Percentiles rank a stretch among this genome's conserved stretches.
These are phyloP conservation scores for Mycena latifolia DNA, from an alignment of 768 basidiomycete species.

Conservation along the genomic window DNA sequence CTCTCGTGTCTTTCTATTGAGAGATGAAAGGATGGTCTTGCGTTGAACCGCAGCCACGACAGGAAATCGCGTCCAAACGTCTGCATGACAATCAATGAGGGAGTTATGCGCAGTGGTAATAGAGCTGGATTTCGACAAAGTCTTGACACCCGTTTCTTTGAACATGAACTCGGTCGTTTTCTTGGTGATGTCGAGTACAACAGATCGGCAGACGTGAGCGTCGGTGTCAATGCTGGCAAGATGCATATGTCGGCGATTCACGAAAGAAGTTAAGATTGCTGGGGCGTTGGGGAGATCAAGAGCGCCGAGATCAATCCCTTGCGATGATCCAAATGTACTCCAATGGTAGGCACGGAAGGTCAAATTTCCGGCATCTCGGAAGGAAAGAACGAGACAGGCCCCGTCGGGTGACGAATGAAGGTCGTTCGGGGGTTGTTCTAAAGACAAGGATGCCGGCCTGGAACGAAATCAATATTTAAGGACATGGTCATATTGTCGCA, in stretches of 20 bases:
- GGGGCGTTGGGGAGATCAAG: slow-evolving; percentile 48
- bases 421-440: slow-evolving; percentile 48
- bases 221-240: slow-evolving; percentile 53
- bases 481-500: background rate
- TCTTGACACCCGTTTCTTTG: slow-evolving; percentile 52
- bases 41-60: slow-evolving; percentile 65
- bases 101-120: slow-evolving; percentile 56
- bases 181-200: slow-evolving; percentile 64
- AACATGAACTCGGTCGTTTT: slow-evolving; percentile 70
- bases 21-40: slow-evolving; percentile 53
- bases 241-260: slow-evolving; percentile 55
- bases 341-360: slow-evolving; percentile 62
- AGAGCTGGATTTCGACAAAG: slow-evolving; percentile 30
- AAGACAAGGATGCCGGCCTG: slow-evolving; percentile 60
- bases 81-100: slow-evolving; percentile 65
- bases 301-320: slow-evolving; percentile 55
- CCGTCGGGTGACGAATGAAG: slow-evolving; percentile 66
- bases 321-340: slow-evolving; percentile 65
- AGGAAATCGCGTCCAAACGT: slow-evolving; percentile 73
- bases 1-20: slow-evolving; percentile 45
- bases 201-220: slow-evolving; percentile 50
- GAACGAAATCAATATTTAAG: background rate
- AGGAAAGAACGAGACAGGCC: slow-evolving; percentile 59
- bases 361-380: slow-evolving; percentile 35
- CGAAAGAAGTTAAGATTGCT: slow-evolving; percentile 57